Evolutionary conservation across 73 alveolate species (phyloP), one percentile per base, ranked within the genome.

Genomic region (Paramecium bursaria): DNA sequence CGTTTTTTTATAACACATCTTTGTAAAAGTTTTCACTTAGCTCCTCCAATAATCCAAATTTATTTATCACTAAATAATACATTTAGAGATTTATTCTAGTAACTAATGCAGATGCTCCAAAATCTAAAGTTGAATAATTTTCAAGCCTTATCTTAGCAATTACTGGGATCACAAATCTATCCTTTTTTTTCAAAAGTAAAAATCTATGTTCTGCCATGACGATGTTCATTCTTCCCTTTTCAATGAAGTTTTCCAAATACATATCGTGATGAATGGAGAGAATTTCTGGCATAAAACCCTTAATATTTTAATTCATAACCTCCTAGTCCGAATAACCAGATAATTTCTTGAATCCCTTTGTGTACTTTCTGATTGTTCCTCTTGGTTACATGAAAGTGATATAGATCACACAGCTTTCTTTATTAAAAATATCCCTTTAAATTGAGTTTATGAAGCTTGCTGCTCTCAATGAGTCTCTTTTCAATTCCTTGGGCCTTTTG

Each of bases 91-190:
- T 67, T 17, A 67, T 42, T n/a, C 44, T 13, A 35, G 30, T 67
- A 39, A 67, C 14, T 5, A 67, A 17, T 11, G 82, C 82, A 35
- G 82, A 67, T 67, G 82, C 49, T 19, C 82, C 82, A 67, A 67
- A 67, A 67, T 67, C 82, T 21, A 2, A 21, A 17, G 33, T 42
- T 25, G 54, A 67, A 35, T 31, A 31, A 17, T 67, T 42, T 17
- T 67, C 82, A 5, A 67, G 21, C 27, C 57, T 67, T 6, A 67
- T 42, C 21, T 67, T 67, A 0, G 82, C 82, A 67, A 15, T 31
- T 9, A 67, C 57, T 11, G 82, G 82, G 0, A 67, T 42, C 1
- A 67, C 27, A 21, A 67, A 67, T 15, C 22, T 17, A 25, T 67
- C 44, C 48, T 67, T 67, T 21, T 31, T 67, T 39, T 67, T 67